These are phyloP conservation scores for Rhododendron kiyosumense DNA, from an alignment of 148 eudicot species.

Conservation along the genomic window DNA sequence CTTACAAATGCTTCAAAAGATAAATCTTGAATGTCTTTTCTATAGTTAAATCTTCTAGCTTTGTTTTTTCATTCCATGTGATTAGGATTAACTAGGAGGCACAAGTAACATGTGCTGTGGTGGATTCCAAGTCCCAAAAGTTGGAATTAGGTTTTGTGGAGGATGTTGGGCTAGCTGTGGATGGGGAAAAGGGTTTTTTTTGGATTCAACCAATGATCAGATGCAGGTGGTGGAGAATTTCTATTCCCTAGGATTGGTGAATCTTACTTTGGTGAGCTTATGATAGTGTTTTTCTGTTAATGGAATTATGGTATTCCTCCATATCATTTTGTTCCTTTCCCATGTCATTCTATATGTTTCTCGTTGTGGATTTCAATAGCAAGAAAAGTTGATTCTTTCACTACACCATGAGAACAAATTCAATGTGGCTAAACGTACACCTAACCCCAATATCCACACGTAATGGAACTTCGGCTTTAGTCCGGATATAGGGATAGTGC, in stretches of 20 bases:
- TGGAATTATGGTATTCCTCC: not conserved
- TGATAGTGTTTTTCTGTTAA: not conserved
- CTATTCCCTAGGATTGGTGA: not conserved
- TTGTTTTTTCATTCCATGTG: too few species aligned
- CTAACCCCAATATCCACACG: too few species aligned
- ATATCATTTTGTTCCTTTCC: not conserved
- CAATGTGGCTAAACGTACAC: not conserved
- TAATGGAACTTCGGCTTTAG: too few species aligned
- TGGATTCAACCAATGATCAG: constrained; percentile 6
- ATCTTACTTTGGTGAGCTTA: constrained; percentile 1
- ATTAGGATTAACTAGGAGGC: too few species aligned
- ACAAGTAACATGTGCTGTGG: too few species aligned
- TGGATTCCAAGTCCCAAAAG: too few species aligned
- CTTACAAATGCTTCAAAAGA: not conserved
- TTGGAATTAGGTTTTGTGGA: too few species aligned
- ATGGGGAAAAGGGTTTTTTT: not conserved
- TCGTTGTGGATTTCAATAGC: not conserved
- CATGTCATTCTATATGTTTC: not conserved
- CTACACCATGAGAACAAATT: not conserved
- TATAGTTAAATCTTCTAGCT: too few species aligned
- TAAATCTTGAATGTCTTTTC: not conserved
- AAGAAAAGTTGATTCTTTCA: not conserved
- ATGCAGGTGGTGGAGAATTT: not conserved
- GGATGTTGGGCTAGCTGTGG: too few species aligned
- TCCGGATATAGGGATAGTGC: too few species aligned